phyloP scores from a whole-genome alignment of 192 early-diverging fungal genomes.

The Jimgerdemannia lactiflua region DNA sequence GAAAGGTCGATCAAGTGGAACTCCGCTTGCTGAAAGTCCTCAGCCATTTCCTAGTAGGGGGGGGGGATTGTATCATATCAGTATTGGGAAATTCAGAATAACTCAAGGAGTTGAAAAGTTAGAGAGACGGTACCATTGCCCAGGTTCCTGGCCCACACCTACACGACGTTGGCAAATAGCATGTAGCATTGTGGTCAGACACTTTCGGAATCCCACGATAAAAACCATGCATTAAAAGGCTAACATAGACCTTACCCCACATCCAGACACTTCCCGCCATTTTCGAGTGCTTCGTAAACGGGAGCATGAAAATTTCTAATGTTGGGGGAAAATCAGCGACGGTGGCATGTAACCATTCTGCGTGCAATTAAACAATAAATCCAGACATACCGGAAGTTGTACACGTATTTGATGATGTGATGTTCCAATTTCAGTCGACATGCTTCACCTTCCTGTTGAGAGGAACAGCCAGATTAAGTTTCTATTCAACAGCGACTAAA shows the following conservation, averaged over 20 bases:
- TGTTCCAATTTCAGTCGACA: background rate
- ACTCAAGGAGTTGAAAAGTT: background rate
- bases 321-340: background rate
- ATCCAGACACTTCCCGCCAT: background rate
- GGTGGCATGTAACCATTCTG: background rate
- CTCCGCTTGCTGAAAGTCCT: background rate
- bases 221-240: background rate
- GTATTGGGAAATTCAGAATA: too few species aligned
- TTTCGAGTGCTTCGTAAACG: background rate
- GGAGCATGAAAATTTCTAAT: background rate
- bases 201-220: background rate
- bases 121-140: background rate
- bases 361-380: background rate
- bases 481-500: too few species aligned
- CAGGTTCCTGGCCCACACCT: background rate
- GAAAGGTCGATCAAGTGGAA: background rate
- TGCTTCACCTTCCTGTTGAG: background rate
- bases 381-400: background rate
- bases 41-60: background rate
- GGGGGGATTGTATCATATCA: too few species aligned
- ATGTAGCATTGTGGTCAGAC: background rate
- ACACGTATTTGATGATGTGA: background rate
- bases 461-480: background rate
- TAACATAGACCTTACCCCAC: background rate
- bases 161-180: background rate